phyloP scores from a whole-genome alignment of 345 rosid species.

The Eucalyptus cladocalyx region DNA sequence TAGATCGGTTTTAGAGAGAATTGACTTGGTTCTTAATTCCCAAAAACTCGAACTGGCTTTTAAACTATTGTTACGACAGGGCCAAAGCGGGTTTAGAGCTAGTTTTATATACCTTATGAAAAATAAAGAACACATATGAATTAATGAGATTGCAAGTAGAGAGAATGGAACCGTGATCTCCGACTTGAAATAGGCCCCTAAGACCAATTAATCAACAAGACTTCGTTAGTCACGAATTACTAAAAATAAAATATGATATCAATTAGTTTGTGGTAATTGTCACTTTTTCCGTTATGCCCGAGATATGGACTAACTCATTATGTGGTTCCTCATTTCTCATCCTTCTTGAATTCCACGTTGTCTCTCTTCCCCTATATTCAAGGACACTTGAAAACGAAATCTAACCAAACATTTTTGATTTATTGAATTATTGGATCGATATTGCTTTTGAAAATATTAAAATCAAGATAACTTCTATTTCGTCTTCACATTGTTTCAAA shows the following conservation, averaged over 20 bases:
- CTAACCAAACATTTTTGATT: background rate
- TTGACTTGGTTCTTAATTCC: background rate
- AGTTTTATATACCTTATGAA: too few relatives aligned
- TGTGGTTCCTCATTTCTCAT: background rate
- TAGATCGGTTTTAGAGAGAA: background rate
- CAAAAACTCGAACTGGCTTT: accelerated
- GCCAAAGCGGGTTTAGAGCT: background rate
- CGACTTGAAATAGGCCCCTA: background rate
- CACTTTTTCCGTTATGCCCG: background rate
- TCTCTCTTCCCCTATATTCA: background rate
- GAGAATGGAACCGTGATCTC: background rate
- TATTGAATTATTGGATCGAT: background rate
- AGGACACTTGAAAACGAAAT: background rate
- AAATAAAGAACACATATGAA: too few relatives aligned
- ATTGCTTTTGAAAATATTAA: background rate
- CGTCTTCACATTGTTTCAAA: background rate
- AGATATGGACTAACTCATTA: background rate
- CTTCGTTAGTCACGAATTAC: background rate
- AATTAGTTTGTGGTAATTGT: background rate
- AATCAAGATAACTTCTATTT: background rate
- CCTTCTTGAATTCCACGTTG: background rate
- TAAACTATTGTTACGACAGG: background rate
- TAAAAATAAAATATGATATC: background rate
- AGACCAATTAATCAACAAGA: background rate
- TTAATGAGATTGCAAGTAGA: background rate